Percentiles rank a stretch among this genome's conserved stretches.
Conservation (phyloP, 257 asterid species). For the Anisodus acutangulus region DNA sequence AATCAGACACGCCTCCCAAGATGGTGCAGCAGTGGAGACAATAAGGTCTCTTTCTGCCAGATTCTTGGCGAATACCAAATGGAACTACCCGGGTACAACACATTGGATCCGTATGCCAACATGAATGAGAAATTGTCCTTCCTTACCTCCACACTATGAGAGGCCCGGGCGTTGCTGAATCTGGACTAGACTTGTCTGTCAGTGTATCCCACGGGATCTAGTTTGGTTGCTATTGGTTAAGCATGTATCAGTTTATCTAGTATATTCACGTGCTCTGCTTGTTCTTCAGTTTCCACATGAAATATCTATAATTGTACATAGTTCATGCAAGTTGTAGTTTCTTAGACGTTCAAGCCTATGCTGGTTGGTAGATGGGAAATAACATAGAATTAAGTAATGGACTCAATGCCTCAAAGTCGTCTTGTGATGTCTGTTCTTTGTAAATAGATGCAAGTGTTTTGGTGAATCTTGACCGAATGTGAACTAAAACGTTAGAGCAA, state of each 20-base stretch:
- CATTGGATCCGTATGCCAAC: slow-evolving; percentile 77
- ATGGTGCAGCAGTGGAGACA: slow-evolving; percentile 76
- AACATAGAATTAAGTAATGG: not conserved
- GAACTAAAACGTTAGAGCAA: not conserved
- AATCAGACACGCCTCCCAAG: slow-evolving; percentile 74
- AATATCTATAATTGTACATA: slow-evolving; percentile 11
- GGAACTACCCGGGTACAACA: slow-evolving; percentile 89
- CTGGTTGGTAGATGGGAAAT: not conserved
- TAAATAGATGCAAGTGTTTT: not conserved
- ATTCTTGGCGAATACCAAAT: slow-evolving; percentile 83
- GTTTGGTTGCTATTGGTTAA: not conserved
- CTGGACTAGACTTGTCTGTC: not conserved
- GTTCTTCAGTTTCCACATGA: slow-evolving; percentile 22
- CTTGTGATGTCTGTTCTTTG: not conserved
- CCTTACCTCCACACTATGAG: slow-evolving; percentile 84
- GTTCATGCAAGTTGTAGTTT: slow-evolving; percentile 23
- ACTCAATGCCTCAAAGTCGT: not conserved
- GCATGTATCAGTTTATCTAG: not conserved
- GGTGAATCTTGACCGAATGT: not conserved
- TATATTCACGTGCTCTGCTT: slow-evolving; percentile 1
- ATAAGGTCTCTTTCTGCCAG: slow-evolving; percentile 86
- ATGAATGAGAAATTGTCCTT: slow-evolving; percentile 96
- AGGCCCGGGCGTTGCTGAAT: slow-evolving; percentile 73
- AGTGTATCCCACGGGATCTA: not conserved
- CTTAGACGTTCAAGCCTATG: slow-evolving; percentile 15